Evolutionary conservation across 2,329 filamentous ascomycete species (phyloP), one percentile per base, ranked within the genome.

Genomic region (Corniculantispora saksenae): DNA sequence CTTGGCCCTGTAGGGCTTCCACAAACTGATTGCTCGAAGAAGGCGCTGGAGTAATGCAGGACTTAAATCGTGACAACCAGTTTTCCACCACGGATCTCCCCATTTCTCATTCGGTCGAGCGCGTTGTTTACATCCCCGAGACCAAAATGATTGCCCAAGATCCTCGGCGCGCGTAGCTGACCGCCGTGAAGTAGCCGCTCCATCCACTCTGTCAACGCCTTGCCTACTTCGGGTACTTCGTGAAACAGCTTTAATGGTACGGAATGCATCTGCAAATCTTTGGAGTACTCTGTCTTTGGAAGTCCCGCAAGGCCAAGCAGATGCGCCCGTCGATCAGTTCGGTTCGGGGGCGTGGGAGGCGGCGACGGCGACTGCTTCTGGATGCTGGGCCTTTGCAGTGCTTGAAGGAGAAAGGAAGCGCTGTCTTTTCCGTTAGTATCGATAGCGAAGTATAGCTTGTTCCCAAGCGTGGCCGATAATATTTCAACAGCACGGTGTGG

Each of bases 221-320:
- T 84, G 0, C 91, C 91, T 0, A 93, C 80, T 1, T 81, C 80
- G 0, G 86, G 84, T 0, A 88, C 82, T 65, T 90, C 87, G 71
- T 94, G 91, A 71, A 92, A 93, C 4, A 92, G 71, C 75, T 93
- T 93, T 67, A 94, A 91, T 0, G 91, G 91, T 0, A 93, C 88
- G 0, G 82, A 86, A 71, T 92, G 90, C 64, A 87, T 83, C 7
- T 79, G 73, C 0, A 87, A 79, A 0, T 81, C 81, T 0, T 78
- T 76, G 0, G 76, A 73, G 0, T 75, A 74, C 1, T 76, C 75
- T 4, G 77, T 78, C 71, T 91, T 91, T 0, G 91, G 91, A 3
- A 92, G 69, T 0, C 90, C 90, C 0, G 86, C 87, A 53, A 93
- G 70, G 0, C 90, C 90, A 0, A 93, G 82, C 0, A 93, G 78